Evolutionary conservation across 345 rosid species (phyloP).

Genomic region (Iberis pinnata): DNA sequence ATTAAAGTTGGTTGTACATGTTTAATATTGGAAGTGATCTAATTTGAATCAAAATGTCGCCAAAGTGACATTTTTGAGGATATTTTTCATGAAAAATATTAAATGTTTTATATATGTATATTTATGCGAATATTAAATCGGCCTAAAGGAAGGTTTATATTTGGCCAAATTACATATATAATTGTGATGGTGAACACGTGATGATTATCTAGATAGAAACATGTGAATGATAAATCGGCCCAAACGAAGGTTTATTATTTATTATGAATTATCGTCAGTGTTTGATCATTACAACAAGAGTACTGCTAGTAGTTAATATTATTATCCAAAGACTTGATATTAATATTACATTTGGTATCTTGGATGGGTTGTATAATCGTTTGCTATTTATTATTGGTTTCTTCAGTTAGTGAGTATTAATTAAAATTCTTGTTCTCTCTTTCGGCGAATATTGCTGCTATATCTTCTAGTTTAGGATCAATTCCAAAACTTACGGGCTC

Average conservation of each 20-base stretch:
- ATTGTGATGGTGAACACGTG: no score
- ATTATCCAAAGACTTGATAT: no score
- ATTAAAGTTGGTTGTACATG: not conserved
- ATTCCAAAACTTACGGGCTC: not conserved
- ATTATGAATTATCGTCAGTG: no score
- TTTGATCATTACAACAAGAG: no score
- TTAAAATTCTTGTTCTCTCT: not conserved
- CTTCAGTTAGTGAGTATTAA: not conserved
- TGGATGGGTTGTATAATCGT: no score
- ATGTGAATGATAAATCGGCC: no score
- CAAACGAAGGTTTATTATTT: no score
- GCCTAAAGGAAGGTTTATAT: no score
- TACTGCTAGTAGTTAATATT: no score
- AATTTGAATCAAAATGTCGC: not conserved
- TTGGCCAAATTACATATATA: no score
- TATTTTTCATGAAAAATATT: not conserved
- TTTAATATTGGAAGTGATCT: not conserved
- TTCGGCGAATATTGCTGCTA: not conserved
- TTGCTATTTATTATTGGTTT: not conserved
- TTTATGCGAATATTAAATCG: not conserved
- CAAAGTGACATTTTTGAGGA: not conserved
- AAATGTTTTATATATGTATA: not conserved
- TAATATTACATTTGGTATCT: no score
- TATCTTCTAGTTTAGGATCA: not conserved
- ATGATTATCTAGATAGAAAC: no score